Evolutionary conservation across 2,329 filamentous ascomycete species (phyloP).

Genomic region (Aspergillus sp.): DNA sequence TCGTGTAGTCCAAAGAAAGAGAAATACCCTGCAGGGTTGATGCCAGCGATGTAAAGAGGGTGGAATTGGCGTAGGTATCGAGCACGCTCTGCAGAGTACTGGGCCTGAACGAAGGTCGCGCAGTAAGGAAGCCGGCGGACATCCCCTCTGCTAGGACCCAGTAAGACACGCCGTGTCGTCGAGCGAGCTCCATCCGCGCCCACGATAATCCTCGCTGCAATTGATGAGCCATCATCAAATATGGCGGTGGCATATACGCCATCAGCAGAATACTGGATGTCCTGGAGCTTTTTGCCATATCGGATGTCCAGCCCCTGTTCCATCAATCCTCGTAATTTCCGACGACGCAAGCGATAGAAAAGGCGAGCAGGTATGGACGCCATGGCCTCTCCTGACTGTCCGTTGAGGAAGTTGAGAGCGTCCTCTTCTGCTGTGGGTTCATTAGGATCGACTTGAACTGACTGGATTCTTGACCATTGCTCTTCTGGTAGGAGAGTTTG

Average conservation of each 20-base stretch:
- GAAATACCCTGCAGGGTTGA: constrained; percentile 49
- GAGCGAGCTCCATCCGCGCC: constrained; percentile 32
- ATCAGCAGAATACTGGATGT: constrained; percentile 21
- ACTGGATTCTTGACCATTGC: constrained; percentile 29
- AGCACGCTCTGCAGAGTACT: constrained; percentile 46
- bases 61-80: constrained; percentile 48
- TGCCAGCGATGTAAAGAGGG: constrained; percentile 46
- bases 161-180: constrained; percentile 26
- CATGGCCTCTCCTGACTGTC: constrained; percentile 28
- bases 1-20: constrained; percentile 48
- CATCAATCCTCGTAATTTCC: constrained; percentile 32
- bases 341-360: constrained; percentile 32
- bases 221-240: constrained; percentile 23
- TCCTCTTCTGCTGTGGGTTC: constrained; percentile 26
- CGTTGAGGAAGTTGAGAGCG: constrained; percentile 28
- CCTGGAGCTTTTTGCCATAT: constrained; percentile 24
- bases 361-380: constrained; percentile 30
- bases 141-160: constrained; percentile 31
- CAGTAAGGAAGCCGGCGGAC: constrained; percentile 47
- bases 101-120: constrained; percentile 49
- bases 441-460: constrained; percentile 32
- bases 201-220: constrained; percentile 24
- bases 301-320: constrained; percentile 28
- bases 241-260: constrained; percentile 17
- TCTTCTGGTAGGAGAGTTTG: constrained; percentile 25